phyloP scores from a whole-genome alignment of 2,329 filamentous ascomycete species.

The Calonectria pteridis region DNA sequence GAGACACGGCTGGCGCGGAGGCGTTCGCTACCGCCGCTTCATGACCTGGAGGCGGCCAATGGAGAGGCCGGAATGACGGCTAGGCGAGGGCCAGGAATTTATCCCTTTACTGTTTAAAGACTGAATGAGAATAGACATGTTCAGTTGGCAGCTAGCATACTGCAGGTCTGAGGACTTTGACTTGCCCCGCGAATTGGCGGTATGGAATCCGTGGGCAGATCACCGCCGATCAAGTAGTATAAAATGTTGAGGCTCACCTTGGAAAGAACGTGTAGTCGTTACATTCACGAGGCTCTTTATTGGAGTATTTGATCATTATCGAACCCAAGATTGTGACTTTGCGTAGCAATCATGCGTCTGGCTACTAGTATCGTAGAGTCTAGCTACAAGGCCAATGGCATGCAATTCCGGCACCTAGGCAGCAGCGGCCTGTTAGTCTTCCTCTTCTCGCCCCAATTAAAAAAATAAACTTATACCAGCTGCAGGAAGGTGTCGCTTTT shows the following conservation, averaged over 20 bases:
- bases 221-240: not conserved
- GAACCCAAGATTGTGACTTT: not conserved
- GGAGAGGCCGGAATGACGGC: not conserved
- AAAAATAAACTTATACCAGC: not conserved
- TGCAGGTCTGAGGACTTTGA: not conserved
- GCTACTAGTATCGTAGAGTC: slow-evolving; percentile 29
- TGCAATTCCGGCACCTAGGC: slow-evolving; percentile 44
- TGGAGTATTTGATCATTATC: not conserved
- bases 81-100: not conserved
- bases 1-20: not conserved
- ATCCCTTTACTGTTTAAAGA: not conserved
- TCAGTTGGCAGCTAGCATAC: not conserved
- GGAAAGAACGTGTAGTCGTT: not conserved
- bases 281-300: not conserved
- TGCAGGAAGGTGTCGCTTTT: slow-evolving; percentile 40
- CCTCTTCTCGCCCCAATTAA: not conserved
- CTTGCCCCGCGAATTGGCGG: not conserved
- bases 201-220: not conserved
- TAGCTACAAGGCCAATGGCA: slow-evolving; percentile 44
- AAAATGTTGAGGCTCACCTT: not conserved
- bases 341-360: not conserved
- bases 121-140: not conserved
- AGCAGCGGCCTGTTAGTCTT: slow-evolving; percentile 36
- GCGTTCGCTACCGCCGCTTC: not conserved
- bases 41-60: not conserved